Base-by-base conservation (phyloP, 1,284 basidiomycete species). In the Thecaphora thlaspeos region DNA sequence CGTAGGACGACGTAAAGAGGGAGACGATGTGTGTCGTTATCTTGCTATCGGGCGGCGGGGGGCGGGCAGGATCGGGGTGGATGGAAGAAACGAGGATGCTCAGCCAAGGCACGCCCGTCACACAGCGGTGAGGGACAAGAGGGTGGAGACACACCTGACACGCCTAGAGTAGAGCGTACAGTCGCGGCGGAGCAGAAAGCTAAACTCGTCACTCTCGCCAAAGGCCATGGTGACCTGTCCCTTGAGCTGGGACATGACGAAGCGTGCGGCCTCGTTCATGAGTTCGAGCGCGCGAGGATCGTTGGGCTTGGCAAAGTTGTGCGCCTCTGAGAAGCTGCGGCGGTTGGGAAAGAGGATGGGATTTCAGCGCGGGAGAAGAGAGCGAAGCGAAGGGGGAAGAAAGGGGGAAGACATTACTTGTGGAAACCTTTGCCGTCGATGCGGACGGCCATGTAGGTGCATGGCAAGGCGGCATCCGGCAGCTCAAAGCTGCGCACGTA, bases 201-300 rank as follows among this genome's bases (percentile, higher is more conserved):
- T 95, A 80, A 86, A 97, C 79, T 98, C 95, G 79, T 98, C 95
- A 38, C 91, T 94, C 81, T 98, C 90, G 1, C 94, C 94, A 77
- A 95, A 98, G 0, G 84, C 94, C 26, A 77, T 48, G 2, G 68
- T 54, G 4, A 69, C 51, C 2, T 77, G 62, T 4, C 73, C 73
- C 43, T 71, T 67, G 12, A 77, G 61, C 22, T 68, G 67, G 4
- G 46, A 80, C 88, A 98, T 89, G 32, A 95, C 83, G 41, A 85
- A 81, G 61, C 82, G 82, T 0, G 95, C 94, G 0, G 92, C 90
- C 53, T 85, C 83, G 76, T 99, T 93, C 94, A 98, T 97, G 38
- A 98, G 83, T 61, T 87, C 80, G 8, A 99, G 82, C 0, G 93
- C 94, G 18, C 85, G 83, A 34, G 83, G 79, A 79, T 99, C 94